Percentiles rank a stretch among this genome's conserved stretches.
phyloP scores from a whole-genome alignment of 768 basidiomycete species.

The Termitomyces sp. region DNA sequence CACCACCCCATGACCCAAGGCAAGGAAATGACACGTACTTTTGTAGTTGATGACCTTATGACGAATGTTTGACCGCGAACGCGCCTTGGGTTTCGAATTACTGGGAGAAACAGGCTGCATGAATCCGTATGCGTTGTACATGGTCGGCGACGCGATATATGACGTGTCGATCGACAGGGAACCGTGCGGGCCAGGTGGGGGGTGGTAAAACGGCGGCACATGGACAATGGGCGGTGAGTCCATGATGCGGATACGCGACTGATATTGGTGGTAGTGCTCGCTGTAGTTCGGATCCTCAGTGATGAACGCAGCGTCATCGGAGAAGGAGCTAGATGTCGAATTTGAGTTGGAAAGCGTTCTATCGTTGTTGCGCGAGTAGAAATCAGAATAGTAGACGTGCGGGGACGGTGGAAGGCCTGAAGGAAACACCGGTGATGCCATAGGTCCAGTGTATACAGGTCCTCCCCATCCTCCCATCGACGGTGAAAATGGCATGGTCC shows the following conservation, averaged over 20 bases:
- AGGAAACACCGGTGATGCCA: slow-evolving; percentile 12
- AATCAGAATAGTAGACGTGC: slow-evolving; percentile 12
- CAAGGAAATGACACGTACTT: slow-evolving; percentile 28
- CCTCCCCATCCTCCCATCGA: slow-evolving; percentile 3
- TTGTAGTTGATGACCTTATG: slow-evolving; percentile 40
- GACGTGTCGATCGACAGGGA: slow-evolving; percentile 22
- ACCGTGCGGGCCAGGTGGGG: slow-evolving; percentile 7
- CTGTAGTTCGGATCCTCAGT: slow-evolving; percentile 41
- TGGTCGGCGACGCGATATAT: slow-evolving; percentile 12
- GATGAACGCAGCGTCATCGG: slow-evolving; percentile 30
- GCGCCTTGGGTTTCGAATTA: slow-evolving; percentile 13
- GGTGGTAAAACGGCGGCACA: slow-evolving; percentile 29
- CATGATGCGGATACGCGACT: slow-evolving; percentile 37
- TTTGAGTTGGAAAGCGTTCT: slow-evolving; percentile 14
- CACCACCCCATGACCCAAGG: background rate
- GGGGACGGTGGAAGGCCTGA: slow-evolving; percentile 7
- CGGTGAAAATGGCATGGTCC: slow-evolving; percentile 4
- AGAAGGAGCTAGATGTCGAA: slow-evolving; percentile 21
- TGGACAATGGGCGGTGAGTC: slow-evolving; percentile 33
- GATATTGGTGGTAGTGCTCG: slow-evolving; percentile 39
- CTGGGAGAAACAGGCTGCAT: slow-evolving; percentile 11
- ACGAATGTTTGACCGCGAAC: slow-evolving; percentile 27
- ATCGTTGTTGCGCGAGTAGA: slow-evolving; percentile 13
- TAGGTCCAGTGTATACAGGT: slow-evolving; percentile 5
- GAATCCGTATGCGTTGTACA: slow-evolving; percentile 13